phyloP scores from a whole-genome alignment of 1,284 basidiomycete genomes.

The Tremellales sp. region DNA sequence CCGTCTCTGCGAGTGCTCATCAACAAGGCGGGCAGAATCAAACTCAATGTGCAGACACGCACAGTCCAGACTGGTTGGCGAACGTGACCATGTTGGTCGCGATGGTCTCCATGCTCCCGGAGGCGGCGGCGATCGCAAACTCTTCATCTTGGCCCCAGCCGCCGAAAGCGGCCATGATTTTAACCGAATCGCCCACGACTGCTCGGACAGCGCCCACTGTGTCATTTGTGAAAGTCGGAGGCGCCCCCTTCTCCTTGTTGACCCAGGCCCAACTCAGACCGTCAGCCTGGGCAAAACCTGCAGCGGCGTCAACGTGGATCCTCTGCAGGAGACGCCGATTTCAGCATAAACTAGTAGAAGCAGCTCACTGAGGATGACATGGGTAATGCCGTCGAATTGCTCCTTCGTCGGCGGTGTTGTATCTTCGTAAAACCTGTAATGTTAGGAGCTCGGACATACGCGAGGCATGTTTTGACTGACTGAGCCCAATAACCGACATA shows the following conservation, averaged over 20 bases:
- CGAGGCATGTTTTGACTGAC: not conserved
- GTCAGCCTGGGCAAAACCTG: no score
- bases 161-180: slow-evolving; percentile 4
- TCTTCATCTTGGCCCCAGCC: not conserved
- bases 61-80: not conserved
- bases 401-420: not conserved
- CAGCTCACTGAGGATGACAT: not conserved
- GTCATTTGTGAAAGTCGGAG: no score
- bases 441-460: no score
- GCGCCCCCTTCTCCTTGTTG: no score
- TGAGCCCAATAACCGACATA: not conserved
- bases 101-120: not conserved
- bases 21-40: not conserved
- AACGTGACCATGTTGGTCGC: not conserved
- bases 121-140: not conserved
- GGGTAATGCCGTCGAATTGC: not conserved
- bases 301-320: no score
- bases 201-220: no score
- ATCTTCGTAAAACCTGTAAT: no score
- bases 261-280: no score
- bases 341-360: no score
- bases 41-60: not conserved
- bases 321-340: no score
- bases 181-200: no score
- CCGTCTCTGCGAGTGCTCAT: not conserved